These are phyloP conservation scores for Dicorynia guianensis DNA, from an alignment of 306 rosid species.

Conservation along the genomic window DNA sequence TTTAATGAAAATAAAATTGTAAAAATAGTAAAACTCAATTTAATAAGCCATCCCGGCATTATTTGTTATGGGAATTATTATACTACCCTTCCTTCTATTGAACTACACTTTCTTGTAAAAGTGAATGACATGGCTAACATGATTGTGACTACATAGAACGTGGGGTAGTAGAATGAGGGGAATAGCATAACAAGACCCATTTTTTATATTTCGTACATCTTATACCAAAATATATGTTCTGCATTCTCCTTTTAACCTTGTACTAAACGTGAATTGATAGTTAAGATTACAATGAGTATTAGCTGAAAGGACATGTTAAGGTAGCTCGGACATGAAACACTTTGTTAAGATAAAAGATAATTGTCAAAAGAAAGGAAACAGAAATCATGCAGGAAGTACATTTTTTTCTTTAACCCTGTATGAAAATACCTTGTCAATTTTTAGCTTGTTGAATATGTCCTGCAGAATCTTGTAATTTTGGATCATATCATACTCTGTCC, in stretches of 20 bases:
- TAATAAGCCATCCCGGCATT: constrained; percentile 15
- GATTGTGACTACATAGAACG: no score
- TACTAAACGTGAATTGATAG: neutral
- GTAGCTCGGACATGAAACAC: neutral
- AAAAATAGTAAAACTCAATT: no score
- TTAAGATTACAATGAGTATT: neutral
- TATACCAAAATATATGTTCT: constrained; percentile 8
- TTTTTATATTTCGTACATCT: constrained; percentile 5
- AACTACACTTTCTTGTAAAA: no score
- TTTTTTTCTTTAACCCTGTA: neutral
- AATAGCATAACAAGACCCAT: no score
- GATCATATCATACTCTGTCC: constrained; percentile 94
- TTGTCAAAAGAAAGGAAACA: neutral
- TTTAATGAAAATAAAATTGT: no score
- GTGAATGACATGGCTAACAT: no score
- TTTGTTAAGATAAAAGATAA: neutral
- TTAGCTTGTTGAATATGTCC: constrained; percentile 88
- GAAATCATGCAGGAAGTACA: neutral
- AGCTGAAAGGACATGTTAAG: neutral
- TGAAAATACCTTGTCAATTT: constrained; percentile 75
- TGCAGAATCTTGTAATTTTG: constrained; percentile 95
- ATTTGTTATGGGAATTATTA: no score
- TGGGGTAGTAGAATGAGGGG: no score
- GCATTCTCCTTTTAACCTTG: constrained; percentile 8
- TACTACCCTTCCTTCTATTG: no score